Evolutionary conservation across 495 filamentous ascomycete species (phyloP), one percentile per base, ranked within the genome.

Genomic region (Xylaria castorea): DNA sequence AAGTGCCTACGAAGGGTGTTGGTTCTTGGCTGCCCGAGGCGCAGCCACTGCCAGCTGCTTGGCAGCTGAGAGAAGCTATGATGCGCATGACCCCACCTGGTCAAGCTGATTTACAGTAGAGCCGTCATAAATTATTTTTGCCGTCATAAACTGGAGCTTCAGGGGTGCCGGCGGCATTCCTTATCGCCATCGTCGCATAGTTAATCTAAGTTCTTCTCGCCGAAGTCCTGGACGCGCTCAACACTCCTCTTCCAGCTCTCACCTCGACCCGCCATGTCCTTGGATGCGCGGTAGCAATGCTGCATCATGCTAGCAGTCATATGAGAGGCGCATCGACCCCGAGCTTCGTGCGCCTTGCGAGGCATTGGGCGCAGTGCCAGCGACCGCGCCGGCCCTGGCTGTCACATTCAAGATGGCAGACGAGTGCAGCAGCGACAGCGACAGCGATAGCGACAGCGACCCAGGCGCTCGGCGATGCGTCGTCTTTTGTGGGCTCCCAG

Each of bases 321-420:
- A 73, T 80, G 61, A 76, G 78, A 75, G 75, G 81, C 81, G 78
- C 79, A 74, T 75, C 80, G 68, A 76, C 78, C 44, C 77, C 80
- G 71, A 74, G 73, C 75, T 81, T 86, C 74, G 75, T 83, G 73
- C 81, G 81, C n/a, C 75, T 84, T 58, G 81, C 81, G 55, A 80
- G 75, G 66, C 80, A 81, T 68, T 76, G 71, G 51, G 75, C 78
- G 50, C 75, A 74, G 55, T 73, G 38, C 36, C 77, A 73, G 30
- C 72, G 61, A 67, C 73, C 58, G 60, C 74, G 58, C 30, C 66
- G 50, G 34, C 70, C 78, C 64, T 75, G 68, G 68, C 70, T 71
- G 70, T 72, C 75, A n/a, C 76, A 80, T 66, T 73, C 70, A 57
- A 80, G 85, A 73, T 84, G 83, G 80, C 73, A 82, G 46, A 83